A percentile compares a stretch with the other conserved stretches of the same genome.
These are phyloP conservation scores for Metschnikowia amazonensis DNA, from an alignment of 805 yeast genomes.

Conservation along the genomic window DNA sequence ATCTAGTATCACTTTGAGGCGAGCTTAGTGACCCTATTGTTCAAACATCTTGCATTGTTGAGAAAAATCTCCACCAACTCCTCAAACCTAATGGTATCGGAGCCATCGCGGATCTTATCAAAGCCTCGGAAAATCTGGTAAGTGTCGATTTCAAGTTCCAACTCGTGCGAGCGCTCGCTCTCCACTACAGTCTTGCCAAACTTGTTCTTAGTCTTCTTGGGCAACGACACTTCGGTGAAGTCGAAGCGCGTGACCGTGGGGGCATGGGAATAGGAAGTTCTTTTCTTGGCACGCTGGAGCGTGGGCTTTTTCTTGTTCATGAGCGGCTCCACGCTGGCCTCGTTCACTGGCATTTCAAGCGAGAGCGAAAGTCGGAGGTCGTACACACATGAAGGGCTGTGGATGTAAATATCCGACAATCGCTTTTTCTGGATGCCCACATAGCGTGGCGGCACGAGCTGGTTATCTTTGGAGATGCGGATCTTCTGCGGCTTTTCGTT, in stretches of 20 bases:
- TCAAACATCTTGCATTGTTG: conserved; percentile 55
- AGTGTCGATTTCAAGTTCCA: conserved; percentile 41
- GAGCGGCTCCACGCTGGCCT: conserved; percentile 49
- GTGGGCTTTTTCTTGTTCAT: conserved; percentile 48
- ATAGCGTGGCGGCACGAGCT: conserved; percentile 59
- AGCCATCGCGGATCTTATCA: conserved; percentile 37
- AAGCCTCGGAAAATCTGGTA: conserved; percentile 39
- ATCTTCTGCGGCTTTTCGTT: conserved; percentile 62
- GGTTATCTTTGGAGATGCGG: conserved; percentile 62
- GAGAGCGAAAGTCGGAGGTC: conserved; percentile 76
- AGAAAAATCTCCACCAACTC: conserved; percentile 54
- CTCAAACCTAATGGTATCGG: conserved; percentile 54
- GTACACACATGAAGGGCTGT: conserved; percentile 70
- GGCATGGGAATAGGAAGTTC: conserved; percentile 69
- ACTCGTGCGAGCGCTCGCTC: conserved; percentile 35
- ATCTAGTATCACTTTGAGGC: conserved; percentile 23
- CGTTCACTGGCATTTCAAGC: conserved; percentile 69
- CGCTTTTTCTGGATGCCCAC: conserved; percentile 71
- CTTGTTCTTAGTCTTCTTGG: conserved; percentile 32
- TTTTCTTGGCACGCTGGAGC: conserved; percentile 62
- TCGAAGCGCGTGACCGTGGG: conserved; percentile 72
- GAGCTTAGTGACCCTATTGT: conserved; percentile 40
- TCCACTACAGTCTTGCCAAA: conserved; percentile 34
- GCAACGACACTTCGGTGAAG: conserved; percentile 54
- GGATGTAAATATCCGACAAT: conserved; percentile 66